These are phyloP conservation scores for Neonectria ditissima DNA, from an alignment of 2,329 filamentous ascomycete species.

Conservation along the genomic window DNA sequence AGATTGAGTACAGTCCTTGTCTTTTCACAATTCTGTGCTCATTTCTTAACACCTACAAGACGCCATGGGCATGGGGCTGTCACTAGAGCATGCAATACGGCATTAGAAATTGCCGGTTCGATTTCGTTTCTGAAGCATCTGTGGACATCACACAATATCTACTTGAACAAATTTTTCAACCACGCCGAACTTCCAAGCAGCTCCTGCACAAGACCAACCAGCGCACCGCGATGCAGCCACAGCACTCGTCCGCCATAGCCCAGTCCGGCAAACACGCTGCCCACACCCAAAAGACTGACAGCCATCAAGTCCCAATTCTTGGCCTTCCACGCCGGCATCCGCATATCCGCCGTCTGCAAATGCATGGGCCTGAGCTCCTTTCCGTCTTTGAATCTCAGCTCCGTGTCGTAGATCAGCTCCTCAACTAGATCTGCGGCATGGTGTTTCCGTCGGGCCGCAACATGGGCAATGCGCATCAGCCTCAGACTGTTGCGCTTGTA, in stretches of 20 bases:
- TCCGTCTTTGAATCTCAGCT: slow-evolving; percentile 22
- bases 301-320: slow-evolving; percentile 48
- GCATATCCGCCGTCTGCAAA: slow-evolving; percentile 53
- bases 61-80: no score
- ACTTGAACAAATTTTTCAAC: slow-evolving; percentile 5
- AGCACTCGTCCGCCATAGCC: slow-evolving; percentile 4
- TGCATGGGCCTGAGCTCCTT: slow-evolving; percentile 48
- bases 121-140: neutral
- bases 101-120: neutral
- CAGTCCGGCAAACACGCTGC: slow-evolving; percentile 6
- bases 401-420: slow-evolving; percentile 52
- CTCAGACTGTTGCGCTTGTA: slow-evolving; percentile 47
- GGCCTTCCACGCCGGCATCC: slow-evolving; percentile 51
- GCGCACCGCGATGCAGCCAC: slow-evolving; percentile 5
- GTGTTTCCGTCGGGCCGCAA: slow-evolving; percentile 52
- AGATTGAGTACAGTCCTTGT: no score
- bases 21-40: no score
- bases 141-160: neutral
- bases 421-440: slow-evolving; percentile 53
- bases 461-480: slow-evolving; percentile 50
- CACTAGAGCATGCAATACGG: neutral
- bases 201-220: neutral
- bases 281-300: slow-evolving; percentile 15
- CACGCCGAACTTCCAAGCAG: neutral
- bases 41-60: no score